phyloP scores from a whole-genome alignment of 257 asterid species.

The Pogostemon cablin region DNA sequence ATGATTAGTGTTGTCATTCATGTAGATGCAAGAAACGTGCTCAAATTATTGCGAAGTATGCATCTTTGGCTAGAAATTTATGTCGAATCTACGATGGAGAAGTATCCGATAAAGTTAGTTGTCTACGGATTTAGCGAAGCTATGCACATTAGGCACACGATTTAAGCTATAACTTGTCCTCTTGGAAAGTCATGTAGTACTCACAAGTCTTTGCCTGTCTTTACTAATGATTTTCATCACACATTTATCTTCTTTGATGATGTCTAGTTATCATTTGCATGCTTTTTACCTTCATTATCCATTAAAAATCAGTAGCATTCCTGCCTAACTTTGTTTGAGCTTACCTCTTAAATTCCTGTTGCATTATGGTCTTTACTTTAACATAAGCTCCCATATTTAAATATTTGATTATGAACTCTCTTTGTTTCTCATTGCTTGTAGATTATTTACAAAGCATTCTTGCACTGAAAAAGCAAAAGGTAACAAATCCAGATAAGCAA shows the following conservation, averaged over 20 bases:
- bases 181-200: not conserved
- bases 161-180: not conserved
- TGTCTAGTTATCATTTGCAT: not conserved
- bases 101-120: not conserved
- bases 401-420: not conserved
- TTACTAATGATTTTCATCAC: too few relatives aligned
- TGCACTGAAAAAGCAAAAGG: not conserved
- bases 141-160: not conserved
- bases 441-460: constrained; percentile 1
- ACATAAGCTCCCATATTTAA: not conserved
- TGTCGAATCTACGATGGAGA: not conserved
- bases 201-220: too few relatives aligned
- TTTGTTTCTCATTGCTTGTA: not conserved
- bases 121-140: not conserved
- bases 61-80: constrained; percentile 14
- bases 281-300: not conserved
- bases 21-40: not conserved
- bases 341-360: not conserved
- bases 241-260: not conserved
- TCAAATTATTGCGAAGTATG: not conserved
- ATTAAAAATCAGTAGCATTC: not conserved
- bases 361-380: not conserved
- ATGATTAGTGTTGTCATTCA: not conserved
- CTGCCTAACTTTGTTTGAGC: not conserved
- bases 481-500: not conserved